phyloP scores from a whole-genome alignment of 2,329 filamentous ascomycete genomes.

The Talaromyces sp. region DNA sequence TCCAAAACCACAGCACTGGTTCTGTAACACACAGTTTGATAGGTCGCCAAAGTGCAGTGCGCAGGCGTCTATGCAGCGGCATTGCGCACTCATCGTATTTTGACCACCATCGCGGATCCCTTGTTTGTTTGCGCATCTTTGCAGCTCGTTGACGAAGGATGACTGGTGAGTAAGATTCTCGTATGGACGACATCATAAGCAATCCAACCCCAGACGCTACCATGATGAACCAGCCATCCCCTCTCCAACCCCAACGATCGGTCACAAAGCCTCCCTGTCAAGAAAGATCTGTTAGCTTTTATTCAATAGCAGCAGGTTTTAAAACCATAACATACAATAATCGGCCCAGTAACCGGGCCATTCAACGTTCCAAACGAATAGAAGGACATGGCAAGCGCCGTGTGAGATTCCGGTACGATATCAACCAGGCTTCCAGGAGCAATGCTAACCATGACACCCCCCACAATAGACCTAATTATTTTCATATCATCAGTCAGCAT shows the following conservation, averaged over 20 bases:
- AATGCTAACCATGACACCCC: slow-evolving; percentile 70
- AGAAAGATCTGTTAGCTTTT: background rate
- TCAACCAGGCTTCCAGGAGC: slow-evolving; percentile 72
- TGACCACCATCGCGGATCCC: slow-evolving; percentile 63
- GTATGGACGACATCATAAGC: slow-evolving; percentile 52
- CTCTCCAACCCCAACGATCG: slow-evolving; percentile 64
- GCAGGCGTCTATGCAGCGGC: background rate
- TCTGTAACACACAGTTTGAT: slow-evolving; percentile 12
- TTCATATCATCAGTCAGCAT: background rate
- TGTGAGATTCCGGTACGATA: slow-evolving; percentile 65
- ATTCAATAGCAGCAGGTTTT: background rate
- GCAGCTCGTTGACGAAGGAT: slow-evolving; percentile 60
- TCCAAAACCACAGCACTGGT: slow-evolving; percentile 21
- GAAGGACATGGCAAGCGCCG: slow-evolving; percentile 71
- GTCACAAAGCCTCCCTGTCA: slow-evolving; percentile 44
- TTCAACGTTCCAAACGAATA: slow-evolving; percentile 76
- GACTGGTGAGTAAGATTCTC: slow-evolving; percentile 67
- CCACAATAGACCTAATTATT: slow-evolving; percentile 43
- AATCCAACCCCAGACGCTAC: slow-evolving; percentile 61
- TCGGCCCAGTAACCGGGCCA: slow-evolving; percentile 43
- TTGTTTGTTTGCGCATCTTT: slow-evolving; percentile 55
- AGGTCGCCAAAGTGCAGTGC: background rate
- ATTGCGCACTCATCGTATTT: background rate
- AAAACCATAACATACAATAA: slow-evolving; percentile 12
- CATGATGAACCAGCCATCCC: slow-evolving; percentile 71